A percentile compares a stretch with the other conserved stretches of the same genome.
Evolutionary conservation across 2,329 filamentous ascomycete genomes (phyloP).

Genomic region (Cladosporium sp.): DNA sequence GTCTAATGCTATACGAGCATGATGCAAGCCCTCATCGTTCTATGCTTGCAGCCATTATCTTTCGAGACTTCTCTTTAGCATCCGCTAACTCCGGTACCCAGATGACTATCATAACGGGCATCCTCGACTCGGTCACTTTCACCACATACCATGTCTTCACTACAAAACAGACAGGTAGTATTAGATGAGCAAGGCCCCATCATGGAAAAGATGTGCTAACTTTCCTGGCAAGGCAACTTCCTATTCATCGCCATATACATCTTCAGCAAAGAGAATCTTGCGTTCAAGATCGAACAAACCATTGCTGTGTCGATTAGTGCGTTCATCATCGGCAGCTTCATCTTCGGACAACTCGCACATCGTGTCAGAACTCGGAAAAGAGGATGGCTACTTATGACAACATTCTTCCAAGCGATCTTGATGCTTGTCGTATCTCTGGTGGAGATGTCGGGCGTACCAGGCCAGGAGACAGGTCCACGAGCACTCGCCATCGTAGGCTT

Average conservation of each 20-base stretch:
- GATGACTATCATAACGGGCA: conserved; percentile 26
- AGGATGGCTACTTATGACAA: conserved; percentile 20
- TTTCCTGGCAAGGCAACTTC: neutral
- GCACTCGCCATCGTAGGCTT: conserved; percentile 16
- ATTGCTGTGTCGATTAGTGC: conserved; percentile 4
- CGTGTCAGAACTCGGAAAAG: conserved; percentile 16
- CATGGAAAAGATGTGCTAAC: conserved; percentile 20
- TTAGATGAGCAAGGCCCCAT: conserved; percentile 17
- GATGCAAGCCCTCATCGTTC: too few species aligned
- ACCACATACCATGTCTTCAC: conserved; percentile 26
- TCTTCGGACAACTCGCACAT: conserved; percentile 21
- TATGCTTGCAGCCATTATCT: too few species aligned
- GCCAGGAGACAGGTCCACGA: neutral
- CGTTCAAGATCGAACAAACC: conserved; percentile 3
- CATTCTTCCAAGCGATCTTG: conserved; percentile 17
- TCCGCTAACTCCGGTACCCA: too few species aligned
- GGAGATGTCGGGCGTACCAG: neutral
- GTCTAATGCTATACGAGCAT: too few species aligned
- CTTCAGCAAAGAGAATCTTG: conserved; percentile 4
- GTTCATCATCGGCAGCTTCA: conserved; percentile 19
- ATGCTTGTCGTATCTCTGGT: conserved; percentile 18
- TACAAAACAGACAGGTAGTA: conserved; percentile 29
- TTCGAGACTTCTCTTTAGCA: too few species aligned
- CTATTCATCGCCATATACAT: conserved; percentile 5
- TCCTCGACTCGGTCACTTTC: conserved; percentile 28